Percentiles rank a stretch among this genome's conserved stretches.
These are phyloP conservation scores for Aurifilum marmelostoma DNA, from an alignment of 2,329 filamentous ascomycete genomes.

Conservation along the genomic window DNA sequence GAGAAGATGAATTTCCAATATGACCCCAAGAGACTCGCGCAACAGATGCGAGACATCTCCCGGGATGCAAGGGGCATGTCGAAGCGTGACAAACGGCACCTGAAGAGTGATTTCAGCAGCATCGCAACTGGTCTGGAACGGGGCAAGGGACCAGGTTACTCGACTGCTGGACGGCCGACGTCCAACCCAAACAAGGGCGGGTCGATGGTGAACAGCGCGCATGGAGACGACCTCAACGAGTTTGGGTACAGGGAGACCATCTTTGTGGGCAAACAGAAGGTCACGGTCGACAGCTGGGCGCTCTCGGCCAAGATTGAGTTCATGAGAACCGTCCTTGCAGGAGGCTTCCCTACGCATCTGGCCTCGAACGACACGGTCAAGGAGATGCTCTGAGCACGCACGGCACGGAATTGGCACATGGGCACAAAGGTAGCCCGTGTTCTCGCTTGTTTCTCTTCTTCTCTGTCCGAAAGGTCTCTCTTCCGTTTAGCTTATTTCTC, in stretches of 20 bases:
- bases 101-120: conserved; percentile 53
- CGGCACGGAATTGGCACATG: background rate
- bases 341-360: conserved; percentile 48
- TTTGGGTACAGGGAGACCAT: conserved; percentile 58
- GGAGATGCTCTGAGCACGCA: conserved; percentile 41
- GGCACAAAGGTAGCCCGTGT: background rate
- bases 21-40: conserved; percentile 52
- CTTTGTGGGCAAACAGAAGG: conserved; percentile 49
- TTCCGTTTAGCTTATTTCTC: background rate
- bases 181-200: conserved; percentile 48
- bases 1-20: conserved; percentile 54
- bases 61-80: conserved; percentile 54
- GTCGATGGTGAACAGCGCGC: conserved; percentile 45
- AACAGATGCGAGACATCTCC: conserved; percentile 52
- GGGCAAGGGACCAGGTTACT: conserved; percentile 58
- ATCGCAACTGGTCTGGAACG: conserved; percentile 59
- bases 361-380: conserved; percentile 44
- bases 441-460: background rate
- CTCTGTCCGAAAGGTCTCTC: background rate
- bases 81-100: conserved; percentile 51
- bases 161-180: conserved; percentile 48
- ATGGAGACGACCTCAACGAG: conserved; percentile 46
- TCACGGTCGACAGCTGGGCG: conserved; percentile 56
- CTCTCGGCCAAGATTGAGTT: conserved; percentile 52
- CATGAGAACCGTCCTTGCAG: conserved; percentile 52